These are phyloP conservation scores for Elaeis guineensis DNA, from an alignment of 176 grass and related monocot genomes.

Conservation along the genomic window DNA sequence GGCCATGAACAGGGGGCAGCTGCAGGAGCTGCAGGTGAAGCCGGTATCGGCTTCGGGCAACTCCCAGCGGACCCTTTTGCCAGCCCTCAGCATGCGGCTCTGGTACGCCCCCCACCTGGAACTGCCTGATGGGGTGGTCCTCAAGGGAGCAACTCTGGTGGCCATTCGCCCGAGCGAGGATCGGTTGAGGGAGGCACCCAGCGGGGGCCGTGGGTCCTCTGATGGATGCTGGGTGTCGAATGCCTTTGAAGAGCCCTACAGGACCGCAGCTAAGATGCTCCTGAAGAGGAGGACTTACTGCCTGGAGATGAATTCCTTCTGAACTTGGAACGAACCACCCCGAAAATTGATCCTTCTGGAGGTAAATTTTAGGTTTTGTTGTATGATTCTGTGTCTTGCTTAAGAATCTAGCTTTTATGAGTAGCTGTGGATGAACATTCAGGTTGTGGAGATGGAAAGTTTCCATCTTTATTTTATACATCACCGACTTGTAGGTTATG, in stretches of 20 bases:
- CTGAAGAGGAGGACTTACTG: conserved; percentile 2
- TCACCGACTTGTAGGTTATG: too few species aligned
- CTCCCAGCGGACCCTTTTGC: neutral
- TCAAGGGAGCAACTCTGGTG: neutral
- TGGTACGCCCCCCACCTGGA: neutral
- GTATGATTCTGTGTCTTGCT: too few species aligned
- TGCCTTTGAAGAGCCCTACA: conserved; percentile 6
- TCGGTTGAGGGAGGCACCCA: neutral
- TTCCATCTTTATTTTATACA: too few species aligned
- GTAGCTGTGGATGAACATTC: too few species aligned
- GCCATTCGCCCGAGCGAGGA: conserved; percentile 1
- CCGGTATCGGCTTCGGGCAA: neutral
- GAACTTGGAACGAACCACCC: neutral
- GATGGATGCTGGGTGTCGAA: neutral
- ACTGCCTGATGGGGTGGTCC: neutral
- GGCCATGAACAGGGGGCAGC: conserved; percentile 2
- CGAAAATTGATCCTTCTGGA: neutral
- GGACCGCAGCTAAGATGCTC: neutral
- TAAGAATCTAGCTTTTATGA: too few species aligned
- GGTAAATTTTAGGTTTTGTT: too few species aligned
- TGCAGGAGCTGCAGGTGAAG: neutral
- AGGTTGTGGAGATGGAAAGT: too few species aligned
- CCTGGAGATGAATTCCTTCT: conserved; percentile 10
- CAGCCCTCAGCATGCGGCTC: neutral
- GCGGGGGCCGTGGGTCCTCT: neutral